Evolutionary conservation across 176 grass and related monocot species (phyloP), one percentile per base, ranked within the genome.

Genomic region (Musa schizocarpa): DNA sequence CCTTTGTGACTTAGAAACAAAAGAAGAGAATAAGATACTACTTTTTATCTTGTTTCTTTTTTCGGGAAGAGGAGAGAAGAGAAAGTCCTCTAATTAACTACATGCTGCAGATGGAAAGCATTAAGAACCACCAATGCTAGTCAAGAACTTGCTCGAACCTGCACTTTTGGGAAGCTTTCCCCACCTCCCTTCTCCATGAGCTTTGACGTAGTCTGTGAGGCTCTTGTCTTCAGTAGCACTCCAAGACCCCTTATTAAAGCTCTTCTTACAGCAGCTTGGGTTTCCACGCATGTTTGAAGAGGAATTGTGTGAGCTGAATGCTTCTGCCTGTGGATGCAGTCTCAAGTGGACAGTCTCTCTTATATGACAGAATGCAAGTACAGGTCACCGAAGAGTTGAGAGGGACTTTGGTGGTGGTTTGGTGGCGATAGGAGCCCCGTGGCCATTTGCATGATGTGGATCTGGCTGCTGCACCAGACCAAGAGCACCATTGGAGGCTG

Each of bases 151-250:
- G 17, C 0, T 53, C 0, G 9, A 3, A 75, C 73, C 73, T 75
- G 73, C 17, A n/a, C 73, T 61, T 75, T 57, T 61, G 16, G 73
- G 73, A 19, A 75, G 23, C 23, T 56, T 75, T 49, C 24, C 55
- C 74, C 74, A 76, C 50, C 56, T 62, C 13, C 74, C 74, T 63
- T 76, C 74, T 57, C 56, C 56, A 76, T 76, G 74, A 76, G 17
- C 57, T 76, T 25, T 23, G 58, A 76, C 56, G 13, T 50, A 58
- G 26, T 76, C 27, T 51, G 56, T 16, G 10, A 76, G 56, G 17
- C 63, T 76, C 13, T 50, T 63, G 29, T 76, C 74, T 43, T 76
- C 74, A 11, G 43, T 21, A 20, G 74, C 74, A 24, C 56, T 63
- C 56, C 74, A 63, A 21, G 56, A 62, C 56, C 26, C 26, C 34